A percentile compares a stretch with the other conserved stretches of the same genome.
phyloP scores from a whole-genome alignment of 176 grass and related monocot genomes.

The Eremochloa ophiuroides region DNA sequence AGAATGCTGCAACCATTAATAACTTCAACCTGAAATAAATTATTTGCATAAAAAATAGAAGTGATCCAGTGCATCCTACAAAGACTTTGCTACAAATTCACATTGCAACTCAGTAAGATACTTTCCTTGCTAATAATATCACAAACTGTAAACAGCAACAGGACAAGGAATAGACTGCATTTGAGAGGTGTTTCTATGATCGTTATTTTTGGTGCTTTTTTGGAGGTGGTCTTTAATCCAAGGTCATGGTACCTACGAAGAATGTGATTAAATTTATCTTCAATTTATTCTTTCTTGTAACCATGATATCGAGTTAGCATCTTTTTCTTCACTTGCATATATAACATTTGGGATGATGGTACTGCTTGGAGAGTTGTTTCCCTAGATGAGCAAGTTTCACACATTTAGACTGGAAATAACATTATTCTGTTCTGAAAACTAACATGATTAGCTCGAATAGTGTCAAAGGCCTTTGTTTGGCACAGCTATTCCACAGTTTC shows the following conservation, averaged over 20 bases:
- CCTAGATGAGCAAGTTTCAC: not conserved
- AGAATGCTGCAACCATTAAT: constrained; percentile 90
- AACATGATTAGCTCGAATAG: not conserved
- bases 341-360: not conserved
- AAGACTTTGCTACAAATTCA: not conserved
- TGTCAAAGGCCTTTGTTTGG: not conserved
- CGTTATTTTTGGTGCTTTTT: not conserved
- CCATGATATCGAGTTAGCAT: not conserved
- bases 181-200: not conserved
- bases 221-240: not conserved
- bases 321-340: not conserved
- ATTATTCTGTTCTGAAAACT: not conserved
- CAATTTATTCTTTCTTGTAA: not conserved
- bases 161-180: not conserved
- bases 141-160: not conserved
- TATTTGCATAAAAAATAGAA: not conserved
- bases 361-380: not conserved
- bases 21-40: constrained; percentile 77
- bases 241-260: not conserved
- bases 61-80: not conserved
- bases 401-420: not conserved
- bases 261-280: not conserved
- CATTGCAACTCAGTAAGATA: not conserved
- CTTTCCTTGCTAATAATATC: constrained; percentile 2
- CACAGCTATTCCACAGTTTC: not conserved